Evolutionary conservation across 73 alveolate species (phyloP).

Genomic region (Durusdinium trenchii): DNA sequence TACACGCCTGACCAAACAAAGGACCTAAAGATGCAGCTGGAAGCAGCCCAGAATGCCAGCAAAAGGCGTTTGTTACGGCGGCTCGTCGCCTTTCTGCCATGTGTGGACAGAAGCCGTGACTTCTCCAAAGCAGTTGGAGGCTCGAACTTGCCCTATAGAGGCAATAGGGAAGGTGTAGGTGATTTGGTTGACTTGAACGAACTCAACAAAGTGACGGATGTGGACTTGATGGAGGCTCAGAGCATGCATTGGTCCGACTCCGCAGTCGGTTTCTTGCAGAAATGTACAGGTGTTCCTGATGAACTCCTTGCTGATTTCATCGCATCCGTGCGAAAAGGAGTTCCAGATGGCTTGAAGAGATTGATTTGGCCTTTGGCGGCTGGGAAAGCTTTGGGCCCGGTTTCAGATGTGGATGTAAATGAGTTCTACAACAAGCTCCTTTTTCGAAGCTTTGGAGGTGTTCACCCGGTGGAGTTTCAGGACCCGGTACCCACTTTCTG

Average conservation of each 20-base stretch:
- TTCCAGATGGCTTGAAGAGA: conserved; percentile 89
- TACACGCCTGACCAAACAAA: conserved; percentile 70
- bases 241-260: conserved; percentile 75
- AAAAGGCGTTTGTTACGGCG: conserved; percentile 26
- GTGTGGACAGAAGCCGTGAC: conserved; percentile 45
- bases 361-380: conserved; percentile 95
- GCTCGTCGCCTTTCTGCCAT: conserved; percentile 21
- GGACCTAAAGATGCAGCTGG: conserved; percentile 60
- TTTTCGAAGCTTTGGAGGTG: conserved; percentile 83
- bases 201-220: conserved; percentile 65
- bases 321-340: conserved; percentile 85
- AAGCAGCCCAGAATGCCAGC: conserved; percentile 51
- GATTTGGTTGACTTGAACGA: conserved; percentile 68
- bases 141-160: conserved; percentile 67
- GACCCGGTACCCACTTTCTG: conserved; percentile 92
- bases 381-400: conserved; percentile 71
- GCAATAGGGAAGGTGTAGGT: conserved; percentile 82
- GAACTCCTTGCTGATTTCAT: conserved; percentile 60
- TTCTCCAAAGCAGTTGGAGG: conserved; percentile 88
- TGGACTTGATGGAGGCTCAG: conserved; percentile 80
- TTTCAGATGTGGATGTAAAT: conserved; percentile 59
- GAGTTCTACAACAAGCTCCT: conserved; percentile 70
- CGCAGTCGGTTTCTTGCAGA: conserved; percentile 71
- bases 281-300: conserved; percentile 86
- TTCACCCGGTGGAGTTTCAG: conserved; percentile 76